A percentile compares a stretch with the other conserved stretches of the same genome.
Conservation (phyloP, 179 eudicot genomes). For the Beta macrorhiza region DNA sequence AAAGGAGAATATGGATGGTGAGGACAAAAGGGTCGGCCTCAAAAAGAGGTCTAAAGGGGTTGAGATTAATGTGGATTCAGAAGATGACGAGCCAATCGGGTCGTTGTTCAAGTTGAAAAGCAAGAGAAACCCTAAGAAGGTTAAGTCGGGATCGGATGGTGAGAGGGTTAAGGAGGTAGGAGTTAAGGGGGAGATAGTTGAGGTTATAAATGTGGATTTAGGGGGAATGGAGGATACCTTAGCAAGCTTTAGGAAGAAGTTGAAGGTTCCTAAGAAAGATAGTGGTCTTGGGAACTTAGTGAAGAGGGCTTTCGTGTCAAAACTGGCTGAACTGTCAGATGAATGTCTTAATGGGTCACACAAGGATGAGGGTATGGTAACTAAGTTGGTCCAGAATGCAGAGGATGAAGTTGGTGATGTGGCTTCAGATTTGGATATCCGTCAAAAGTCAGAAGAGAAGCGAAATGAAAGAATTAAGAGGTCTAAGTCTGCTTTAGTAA, state of each 20-base stretch:
- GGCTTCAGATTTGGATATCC: constrained; percentile 22
- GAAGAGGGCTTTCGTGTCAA: constrained; percentile 29
- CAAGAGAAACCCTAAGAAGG: constrained; percentile 51
- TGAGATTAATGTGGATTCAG: constrained; percentile 52
- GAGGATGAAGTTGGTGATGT: constrained; percentile 30
- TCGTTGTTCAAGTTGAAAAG: constrained; percentile 60
- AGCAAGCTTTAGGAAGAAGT: constrained; percentile 87
- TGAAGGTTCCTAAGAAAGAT: constrained; percentile 79
- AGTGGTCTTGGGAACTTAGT: constrained; percentile 29
- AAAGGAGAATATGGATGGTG: constrained; percentile 53
- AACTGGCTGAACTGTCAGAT: constrained; percentile 32
- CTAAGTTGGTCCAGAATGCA: constrained; percentile 20
- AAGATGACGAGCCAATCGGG: constrained; percentile 86
- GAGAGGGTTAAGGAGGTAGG: constrained; percentile 38
- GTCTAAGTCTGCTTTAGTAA: constrained; percentile 17
- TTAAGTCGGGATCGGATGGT: constrained; percentile 43
- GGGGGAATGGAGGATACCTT: constrained; percentile 89
- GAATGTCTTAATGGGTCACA: constrained; percentile 27
- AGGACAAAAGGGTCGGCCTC: constrained; percentile 43
- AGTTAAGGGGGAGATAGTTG: constrained; percentile 31
- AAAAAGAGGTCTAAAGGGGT: constrained; percentile 56
- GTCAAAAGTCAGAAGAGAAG: constrained; percentile 26
- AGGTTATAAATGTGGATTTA: constrained; percentile 43
- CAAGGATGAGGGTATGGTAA: constrained; percentile 29
- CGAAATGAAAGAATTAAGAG: constrained; percentile 24